phyloP scores from a whole-genome alignment of 148 eudicot species.

The Vaccinium corymbosum region DNA sequence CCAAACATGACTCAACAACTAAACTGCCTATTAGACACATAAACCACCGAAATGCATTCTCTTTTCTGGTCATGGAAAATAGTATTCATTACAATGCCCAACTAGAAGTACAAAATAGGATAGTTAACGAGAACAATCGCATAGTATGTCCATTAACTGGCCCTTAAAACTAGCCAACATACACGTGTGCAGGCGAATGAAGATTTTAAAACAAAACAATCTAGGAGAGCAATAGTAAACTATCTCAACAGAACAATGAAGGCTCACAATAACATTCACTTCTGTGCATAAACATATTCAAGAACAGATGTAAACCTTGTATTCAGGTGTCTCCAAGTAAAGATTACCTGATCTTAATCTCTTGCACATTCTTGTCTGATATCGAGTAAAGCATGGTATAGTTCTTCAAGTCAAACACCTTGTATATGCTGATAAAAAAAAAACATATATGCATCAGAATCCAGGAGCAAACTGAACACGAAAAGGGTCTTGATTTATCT shows the following conservation, averaged over 20 bases:
- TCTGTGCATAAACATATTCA: background rate
- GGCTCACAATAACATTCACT: background rate
- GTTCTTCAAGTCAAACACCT: constrained; percentile 91
- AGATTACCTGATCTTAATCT: constrained; percentile 84
- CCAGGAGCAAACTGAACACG: constrained; percentile 2
- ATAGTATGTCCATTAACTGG: background rate
- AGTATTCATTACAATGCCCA: background rate
- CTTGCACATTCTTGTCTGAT: constrained; percentile 91
- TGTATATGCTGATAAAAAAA: constrained; percentile 58
- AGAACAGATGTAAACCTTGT: background rate
- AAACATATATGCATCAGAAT: background rate
- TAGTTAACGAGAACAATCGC: background rate
- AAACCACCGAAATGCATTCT: background rate
- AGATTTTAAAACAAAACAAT: background rate
- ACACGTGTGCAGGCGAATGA: background rate
- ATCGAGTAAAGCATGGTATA: constrained; percentile 89
- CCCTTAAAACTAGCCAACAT: background rate
- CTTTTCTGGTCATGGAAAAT: background rate
- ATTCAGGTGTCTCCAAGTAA: background rate
- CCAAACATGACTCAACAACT: background rate
- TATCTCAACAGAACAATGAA: background rate
- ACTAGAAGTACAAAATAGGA: background rate
- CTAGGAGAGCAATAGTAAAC: background rate
- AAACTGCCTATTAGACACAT: background rate
- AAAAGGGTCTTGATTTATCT: background rate